A percentile compares a stretch with the other conserved stretches of the same genome.
Conservation (phyloP, 805 yeast genomes). For the Yamadazyma nakazawae region DNA sequence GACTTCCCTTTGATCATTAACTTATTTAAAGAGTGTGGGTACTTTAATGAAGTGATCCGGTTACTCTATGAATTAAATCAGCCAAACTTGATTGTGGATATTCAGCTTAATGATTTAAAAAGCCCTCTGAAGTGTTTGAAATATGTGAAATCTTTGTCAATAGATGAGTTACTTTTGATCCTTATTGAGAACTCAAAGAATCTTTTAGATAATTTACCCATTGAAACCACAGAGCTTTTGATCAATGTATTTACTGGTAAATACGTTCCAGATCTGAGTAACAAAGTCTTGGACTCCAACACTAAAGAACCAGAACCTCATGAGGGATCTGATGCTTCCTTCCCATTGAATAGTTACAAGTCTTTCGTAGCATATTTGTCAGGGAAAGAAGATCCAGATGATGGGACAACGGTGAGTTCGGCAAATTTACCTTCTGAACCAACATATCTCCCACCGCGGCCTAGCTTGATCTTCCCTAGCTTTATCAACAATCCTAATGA, state of each 20-base stretch:
- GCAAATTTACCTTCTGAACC: constrained; percentile 31
- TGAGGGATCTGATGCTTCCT: constrained; percentile 16
- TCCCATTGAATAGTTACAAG: constrained; percentile 29
- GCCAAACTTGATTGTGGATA: constrained; percentile 71
- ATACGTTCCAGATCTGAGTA: constrained; percentile 45
- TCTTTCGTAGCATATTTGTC: constrained; percentile 30
- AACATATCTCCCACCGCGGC: constrained; percentile 89
- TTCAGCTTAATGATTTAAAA: constrained; percentile 62
- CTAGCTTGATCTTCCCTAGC: constrained; percentile 79
- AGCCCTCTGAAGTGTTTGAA: constrained; percentile 44
- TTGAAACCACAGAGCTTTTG: constrained; percentile 75
- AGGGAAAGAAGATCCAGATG: constrained; percentile 16
- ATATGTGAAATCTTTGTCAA: constrained; percentile 63
- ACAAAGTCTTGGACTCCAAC: constrained; percentile 5
- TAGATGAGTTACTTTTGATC: constrained; percentile 74
- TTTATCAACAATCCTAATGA: constrained; percentile 84
- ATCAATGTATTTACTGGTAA: constrained; percentile 89
- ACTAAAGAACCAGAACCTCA: constrained; percentile 9
- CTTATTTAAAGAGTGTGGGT: constrained; percentile 70
- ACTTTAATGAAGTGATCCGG: constrained; percentile 60
- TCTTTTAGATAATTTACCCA: constrained; percentile 65
- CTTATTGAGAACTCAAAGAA: constrained; percentile 63
- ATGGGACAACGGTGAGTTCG: constrained; percentile 11
- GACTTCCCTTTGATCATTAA: constrained; percentile 66
- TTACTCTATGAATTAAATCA: constrained; percentile 71